Percentiles rank a stretch among this genome's conserved stretches.
phyloP scores from a whole-genome alignment of 352 stramenopile genomes.

The Pilasporangium apinafurcum region DNA sequence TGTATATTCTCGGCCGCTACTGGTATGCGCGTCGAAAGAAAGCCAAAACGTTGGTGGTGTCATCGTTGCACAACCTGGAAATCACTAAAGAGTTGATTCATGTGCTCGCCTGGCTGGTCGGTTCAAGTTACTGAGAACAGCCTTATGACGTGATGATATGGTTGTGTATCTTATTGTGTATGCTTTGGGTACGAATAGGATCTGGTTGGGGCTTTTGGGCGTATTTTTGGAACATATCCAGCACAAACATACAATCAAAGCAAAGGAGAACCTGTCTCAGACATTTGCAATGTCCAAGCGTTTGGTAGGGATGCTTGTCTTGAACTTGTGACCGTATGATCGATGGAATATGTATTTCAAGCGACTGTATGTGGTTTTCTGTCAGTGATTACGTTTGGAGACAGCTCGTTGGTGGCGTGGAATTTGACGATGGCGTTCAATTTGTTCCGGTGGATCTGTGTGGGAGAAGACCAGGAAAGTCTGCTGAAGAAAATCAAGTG shows the following conservation, averaged over 20 bases:
- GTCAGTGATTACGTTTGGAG: slow-evolving; percentile 61
- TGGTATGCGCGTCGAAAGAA: slow-evolving; percentile 50
- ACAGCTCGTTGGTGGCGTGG: slow-evolving; percentile 61
- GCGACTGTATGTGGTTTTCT: background rate
- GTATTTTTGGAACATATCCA: slow-evolving; percentile 47
- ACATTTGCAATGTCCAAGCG: slow-evolving; percentile 55
- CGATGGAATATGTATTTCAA: background rate
- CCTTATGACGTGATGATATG: background rate
- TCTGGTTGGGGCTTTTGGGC: slow-evolving; percentile 49
- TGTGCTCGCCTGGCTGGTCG: slow-evolving; percentile 66
- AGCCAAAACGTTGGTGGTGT: too few species aligned
- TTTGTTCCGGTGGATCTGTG: slow-evolving; percentile 67
- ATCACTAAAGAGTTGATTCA: slow-evolving; percentile 77
- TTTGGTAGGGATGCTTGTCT: slow-evolving; percentile 25
- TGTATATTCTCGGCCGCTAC: slow-evolving; percentile 73
- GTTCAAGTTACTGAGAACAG: too few species aligned
- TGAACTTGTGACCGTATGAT: background rate
- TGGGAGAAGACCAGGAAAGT: slow-evolving; percentile 66
- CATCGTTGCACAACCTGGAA: slow-evolving; percentile 44
- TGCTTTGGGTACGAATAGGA: slow-evolving; percentile 35
- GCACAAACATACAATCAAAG: slow-evolving; percentile 52
- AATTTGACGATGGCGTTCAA: slow-evolving; percentile 76
- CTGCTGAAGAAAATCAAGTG: slow-evolving; percentile 71
- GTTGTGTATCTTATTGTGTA: background rate
- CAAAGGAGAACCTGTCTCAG: slow-evolving; percentile 33